phyloP scores from a whole-genome alignment of 164 flowering plant genomes.

The Saururus chinensis region DNA sequence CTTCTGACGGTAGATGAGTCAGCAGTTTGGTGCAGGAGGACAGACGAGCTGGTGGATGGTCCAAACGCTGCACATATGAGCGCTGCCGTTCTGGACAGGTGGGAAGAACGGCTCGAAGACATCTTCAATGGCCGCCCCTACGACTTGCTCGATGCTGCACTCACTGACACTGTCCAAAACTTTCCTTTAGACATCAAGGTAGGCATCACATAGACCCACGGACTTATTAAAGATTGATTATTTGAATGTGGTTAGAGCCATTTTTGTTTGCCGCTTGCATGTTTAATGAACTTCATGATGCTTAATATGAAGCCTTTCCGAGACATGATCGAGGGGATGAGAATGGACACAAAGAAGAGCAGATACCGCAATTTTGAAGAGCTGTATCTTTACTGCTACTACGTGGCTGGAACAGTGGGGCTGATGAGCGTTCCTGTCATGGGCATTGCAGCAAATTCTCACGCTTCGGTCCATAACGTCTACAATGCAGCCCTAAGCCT shows the following conservation, averaged over 20 bases:
- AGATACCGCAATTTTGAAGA: conserved; percentile 58
- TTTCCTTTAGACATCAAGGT: conserved; percentile 76
- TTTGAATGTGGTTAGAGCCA: neutral
- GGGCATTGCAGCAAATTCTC: conserved; percentile 60
- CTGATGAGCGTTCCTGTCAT: conserved; percentile 73
- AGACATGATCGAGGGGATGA: conserved; percentile 83
- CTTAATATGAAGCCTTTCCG: conserved; percentile 38
- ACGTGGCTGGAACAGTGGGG: conserved; percentile 76
- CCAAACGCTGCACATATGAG: conserved; percentile 49
- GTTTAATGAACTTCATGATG: neutral
- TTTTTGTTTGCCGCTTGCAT: neutral
- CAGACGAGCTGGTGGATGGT: conserved; percentile 80
- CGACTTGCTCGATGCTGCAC: conserved; percentile 72
- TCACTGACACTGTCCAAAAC: conserved; percentile 48
- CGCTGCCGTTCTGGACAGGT: conserved; percentile 45
- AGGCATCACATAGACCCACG: neutral
- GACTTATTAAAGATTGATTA: too few species aligned
- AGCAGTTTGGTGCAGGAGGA: conserved; percentile 79
- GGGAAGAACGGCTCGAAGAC: conserved; percentile 67
- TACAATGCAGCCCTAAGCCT: conserved; percentile 50
- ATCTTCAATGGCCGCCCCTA: conserved; percentile 54
- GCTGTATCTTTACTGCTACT: conserved; percentile 72
- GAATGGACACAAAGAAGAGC: conserved; percentile 58
- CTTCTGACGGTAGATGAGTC: neutral
- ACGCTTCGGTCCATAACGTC: conserved; percentile 25